phyloP scores from a whole-genome alignment of 202 grass and related monocot genomes.

The Digitaria exilis region DNA sequence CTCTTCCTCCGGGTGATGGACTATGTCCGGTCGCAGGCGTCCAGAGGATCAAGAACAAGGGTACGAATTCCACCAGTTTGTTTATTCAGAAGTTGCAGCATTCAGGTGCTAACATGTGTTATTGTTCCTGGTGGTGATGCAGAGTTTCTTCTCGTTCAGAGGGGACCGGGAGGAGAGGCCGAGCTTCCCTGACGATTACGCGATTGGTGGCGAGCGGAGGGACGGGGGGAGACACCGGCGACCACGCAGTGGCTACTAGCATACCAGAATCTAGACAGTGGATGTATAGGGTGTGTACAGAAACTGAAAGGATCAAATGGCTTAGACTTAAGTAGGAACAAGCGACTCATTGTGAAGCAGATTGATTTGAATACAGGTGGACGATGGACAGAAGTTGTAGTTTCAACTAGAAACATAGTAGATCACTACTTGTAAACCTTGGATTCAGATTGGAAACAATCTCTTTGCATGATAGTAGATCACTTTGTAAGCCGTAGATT shows the following conservation, averaged over 20 bases:
- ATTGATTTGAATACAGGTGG: background rate
- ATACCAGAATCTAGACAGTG: background rate
- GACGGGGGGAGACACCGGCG: constrained; percentile 41
- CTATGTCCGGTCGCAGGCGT: constrained; percentile 56
- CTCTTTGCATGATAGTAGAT: no score
- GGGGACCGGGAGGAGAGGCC: constrained; percentile 34
- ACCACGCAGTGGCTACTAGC: constrained; percentile 39
- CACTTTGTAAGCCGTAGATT: no score
- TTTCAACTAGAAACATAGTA: background rate
- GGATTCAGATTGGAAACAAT: background rate
- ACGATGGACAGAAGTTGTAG: background rate
- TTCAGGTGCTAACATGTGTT: background rate
- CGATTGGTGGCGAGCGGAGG: constrained; percentile 27
- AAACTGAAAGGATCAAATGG: background rate
- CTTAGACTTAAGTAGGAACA: background rate
- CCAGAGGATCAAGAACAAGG: constrained; percentile 56
- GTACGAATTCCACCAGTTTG: constrained; percentile 34
- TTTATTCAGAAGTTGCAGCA: background rate
- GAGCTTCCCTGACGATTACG: constrained; percentile 39
- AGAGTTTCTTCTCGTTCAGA: constrained; percentile 58
- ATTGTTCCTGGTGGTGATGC: background rate
- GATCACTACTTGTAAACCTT: background rate
- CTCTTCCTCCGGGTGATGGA: constrained; percentile 78
- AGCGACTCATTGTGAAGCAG: background rate
- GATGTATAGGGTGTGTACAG: constrained; percentile 30